Evolutionary conservation across 257 asterid species (phyloP).

Genomic region (Solanum sitiens): DNA sequence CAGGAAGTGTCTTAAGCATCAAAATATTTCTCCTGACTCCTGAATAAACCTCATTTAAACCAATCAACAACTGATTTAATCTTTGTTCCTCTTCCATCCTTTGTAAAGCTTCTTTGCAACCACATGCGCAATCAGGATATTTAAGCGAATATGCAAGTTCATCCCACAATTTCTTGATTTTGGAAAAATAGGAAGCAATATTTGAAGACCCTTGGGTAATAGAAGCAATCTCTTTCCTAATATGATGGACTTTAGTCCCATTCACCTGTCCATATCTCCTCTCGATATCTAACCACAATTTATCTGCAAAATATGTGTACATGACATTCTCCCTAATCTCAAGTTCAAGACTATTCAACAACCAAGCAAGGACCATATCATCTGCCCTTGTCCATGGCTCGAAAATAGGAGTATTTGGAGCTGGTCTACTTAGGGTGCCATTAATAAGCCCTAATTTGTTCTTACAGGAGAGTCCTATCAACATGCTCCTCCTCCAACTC

Average conservation of each 20-base stretch:
- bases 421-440: not conserved
- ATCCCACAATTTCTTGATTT: not conserved
- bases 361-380: not conserved
- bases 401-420: not conserved
- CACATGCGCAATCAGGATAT: not conserved
- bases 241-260: no score
- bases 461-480: not conserved
- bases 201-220: not conserved
- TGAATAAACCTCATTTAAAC: not conserved
- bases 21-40: not conserved
- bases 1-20: not conserved
- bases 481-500: not conserved
- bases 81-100: not conserved
- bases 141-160: not conserved
- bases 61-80: not conserved
- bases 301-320: not conserved
- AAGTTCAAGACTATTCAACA: not conserved
- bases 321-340: not conserved
- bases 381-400: not conserved
- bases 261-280: no score
- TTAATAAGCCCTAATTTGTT: not conserved
- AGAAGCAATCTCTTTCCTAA: no score
- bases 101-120: no score
- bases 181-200: not conserved
- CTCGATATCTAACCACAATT: not conserved